A percentile compares a stretch with the other conserved stretches of the same genome.
These are phyloP conservation scores for Citrus cavaleriei DNA, from an alignment of 345 rosid species.

Conservation along the genomic window DNA sequence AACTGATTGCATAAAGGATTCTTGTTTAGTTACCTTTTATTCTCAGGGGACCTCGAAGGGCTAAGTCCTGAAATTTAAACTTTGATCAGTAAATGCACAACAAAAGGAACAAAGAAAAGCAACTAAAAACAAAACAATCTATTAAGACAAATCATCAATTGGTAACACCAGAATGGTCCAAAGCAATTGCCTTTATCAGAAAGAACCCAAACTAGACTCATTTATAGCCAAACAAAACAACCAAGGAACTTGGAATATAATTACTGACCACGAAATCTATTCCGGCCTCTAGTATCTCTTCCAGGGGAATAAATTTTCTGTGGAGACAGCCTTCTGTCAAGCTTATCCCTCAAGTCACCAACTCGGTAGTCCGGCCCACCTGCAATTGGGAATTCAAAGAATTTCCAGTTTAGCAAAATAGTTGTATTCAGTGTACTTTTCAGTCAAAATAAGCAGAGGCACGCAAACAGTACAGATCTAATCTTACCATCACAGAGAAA, in stretches of 20 bases:
- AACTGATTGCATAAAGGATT: neutral
- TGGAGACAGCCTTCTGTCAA: constrained; percentile 72
- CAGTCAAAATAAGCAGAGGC: constrained; percentile 25
- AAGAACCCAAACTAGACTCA: neutral
- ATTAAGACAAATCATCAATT: neutral
- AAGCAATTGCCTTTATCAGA: neutral
- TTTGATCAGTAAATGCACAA: constrained; percentile 9
- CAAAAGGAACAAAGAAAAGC: constrained; percentile 6
- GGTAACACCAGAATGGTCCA: neutral
- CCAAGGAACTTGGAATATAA: neutral
- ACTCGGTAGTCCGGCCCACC: constrained; percentile 57
- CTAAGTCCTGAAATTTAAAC: constrained; percentile 60
- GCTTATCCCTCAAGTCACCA: constrained; percentile 78
- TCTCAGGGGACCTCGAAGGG: constrained; percentile 52
- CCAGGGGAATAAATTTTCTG: constrained; percentile 49
- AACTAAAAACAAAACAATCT: neutral
- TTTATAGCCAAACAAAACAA: neutral
- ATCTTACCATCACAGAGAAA: constrained; percentile 50
- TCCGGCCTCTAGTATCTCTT: constrained; percentile 44
- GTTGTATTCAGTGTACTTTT: constrained; percentile 13
- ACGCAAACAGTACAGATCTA: constrained; percentile 25
- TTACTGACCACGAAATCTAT: constrained; percentile 50
- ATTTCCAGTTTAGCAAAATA: constrained; percentile 26
- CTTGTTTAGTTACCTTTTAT: constrained; percentile 42
- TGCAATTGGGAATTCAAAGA: constrained; percentile 31